Percentiles rank a stretch among this genome's conserved stretches.
Conservation (phyloP, 1,139 yeast genomes). For the Yamadazyma kanchanaburiensis region DNA sequence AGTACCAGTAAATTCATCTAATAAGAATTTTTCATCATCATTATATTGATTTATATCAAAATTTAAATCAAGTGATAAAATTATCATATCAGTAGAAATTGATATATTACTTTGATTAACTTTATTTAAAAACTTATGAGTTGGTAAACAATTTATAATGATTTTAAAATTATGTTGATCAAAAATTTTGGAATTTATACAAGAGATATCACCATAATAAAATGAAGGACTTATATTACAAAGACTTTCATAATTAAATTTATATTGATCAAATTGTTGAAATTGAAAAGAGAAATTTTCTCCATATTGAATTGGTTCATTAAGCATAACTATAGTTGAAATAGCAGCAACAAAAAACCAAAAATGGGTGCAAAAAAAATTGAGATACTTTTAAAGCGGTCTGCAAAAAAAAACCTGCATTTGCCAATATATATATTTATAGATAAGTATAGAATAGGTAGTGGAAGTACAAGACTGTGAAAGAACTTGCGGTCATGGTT, state of each 20-base stretch:
- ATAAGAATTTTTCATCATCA: constrained; percentile 17
- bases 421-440: too few relatives aligned
- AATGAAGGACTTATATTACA: constrained; percentile 9
- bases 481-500: too few relatives aligned
- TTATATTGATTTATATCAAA: constrained; percentile 20
- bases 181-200: constrained; percentile 13
- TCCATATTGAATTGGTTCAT: too few relatives aligned
- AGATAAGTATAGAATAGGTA: too few relatives aligned
- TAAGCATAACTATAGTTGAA: not conserved
- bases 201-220: constrained; percentile 10
- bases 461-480: too few relatives aligned
- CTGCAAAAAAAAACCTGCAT: not conserved
- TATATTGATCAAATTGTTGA: too few relatives aligned
- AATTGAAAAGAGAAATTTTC: too few relatives aligned
- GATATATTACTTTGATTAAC: constrained; percentile 17
- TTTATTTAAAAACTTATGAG: constrained; percentile 26
- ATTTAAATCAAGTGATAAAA: constrained; percentile 38
- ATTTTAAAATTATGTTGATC: constrained; percentile 32
- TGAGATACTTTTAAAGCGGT: not conserved
- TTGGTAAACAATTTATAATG: constrained; percentile 39
- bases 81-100: constrained; percentile 37
- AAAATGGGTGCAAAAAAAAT: constrained; percentile 1
- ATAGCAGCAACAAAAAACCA: constrained; percentile 1
- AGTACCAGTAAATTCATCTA: constrained; percentile 22
- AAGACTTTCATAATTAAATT: too few relatives aligned